These are phyloP conservation scores for Yamadazyma diospyri DNA, from an alignment of 1,139 yeast species.

Conservation along the genomic window DNA sequence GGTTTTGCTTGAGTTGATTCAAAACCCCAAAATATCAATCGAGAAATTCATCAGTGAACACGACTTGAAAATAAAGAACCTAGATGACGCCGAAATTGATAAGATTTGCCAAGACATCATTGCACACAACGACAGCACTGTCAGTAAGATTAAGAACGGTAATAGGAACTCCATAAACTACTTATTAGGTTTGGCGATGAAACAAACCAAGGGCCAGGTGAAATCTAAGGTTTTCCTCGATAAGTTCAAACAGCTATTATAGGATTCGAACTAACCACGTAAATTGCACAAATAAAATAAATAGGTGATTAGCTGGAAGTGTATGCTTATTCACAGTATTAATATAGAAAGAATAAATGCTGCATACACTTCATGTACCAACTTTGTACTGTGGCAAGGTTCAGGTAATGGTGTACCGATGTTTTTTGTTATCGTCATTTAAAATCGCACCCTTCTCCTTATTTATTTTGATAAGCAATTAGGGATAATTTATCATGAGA, in stretches of 20 bases:
- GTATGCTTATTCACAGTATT: no score
- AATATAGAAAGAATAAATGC: no score
- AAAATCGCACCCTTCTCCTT: slow-evolving; percentile 1
- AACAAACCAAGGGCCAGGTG: slow-evolving; percentile 64
- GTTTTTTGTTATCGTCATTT: slow-evolving; percentile 1
- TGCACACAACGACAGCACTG: slow-evolving; percentile 50
- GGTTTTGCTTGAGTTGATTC: slow-evolving; percentile 56
- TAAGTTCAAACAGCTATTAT: slow-evolving; percentile 31
- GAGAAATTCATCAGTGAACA: slow-evolving; percentile 38
- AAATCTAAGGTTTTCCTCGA: slow-evolving; percentile 47
- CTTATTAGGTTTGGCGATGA: slow-evolving; percentile 84
- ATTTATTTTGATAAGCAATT: slow-evolving; percentile 5
- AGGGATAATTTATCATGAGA: slow-evolving; percentile 48
- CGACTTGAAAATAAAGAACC: slow-evolving; percentile 22
- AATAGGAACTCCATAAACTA: slow-evolving; percentile 67
- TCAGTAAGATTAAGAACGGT: slow-evolving; percentile 53
- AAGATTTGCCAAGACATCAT: slow-evolving; percentile 55
- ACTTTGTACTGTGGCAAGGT: no score
- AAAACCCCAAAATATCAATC: slow-evolving; percentile 35
- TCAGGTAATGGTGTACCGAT: slow-evolving; percentile 2
- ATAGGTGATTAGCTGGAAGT: no score
- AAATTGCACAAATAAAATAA: neutral
- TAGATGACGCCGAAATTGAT: slow-evolving; percentile 48
- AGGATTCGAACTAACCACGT: no score
- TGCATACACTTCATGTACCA: no score